Evolutionary conservation across 164 flowering plant genomes (phyloP).

Genomic region (Aristolochia californica): DNA sequence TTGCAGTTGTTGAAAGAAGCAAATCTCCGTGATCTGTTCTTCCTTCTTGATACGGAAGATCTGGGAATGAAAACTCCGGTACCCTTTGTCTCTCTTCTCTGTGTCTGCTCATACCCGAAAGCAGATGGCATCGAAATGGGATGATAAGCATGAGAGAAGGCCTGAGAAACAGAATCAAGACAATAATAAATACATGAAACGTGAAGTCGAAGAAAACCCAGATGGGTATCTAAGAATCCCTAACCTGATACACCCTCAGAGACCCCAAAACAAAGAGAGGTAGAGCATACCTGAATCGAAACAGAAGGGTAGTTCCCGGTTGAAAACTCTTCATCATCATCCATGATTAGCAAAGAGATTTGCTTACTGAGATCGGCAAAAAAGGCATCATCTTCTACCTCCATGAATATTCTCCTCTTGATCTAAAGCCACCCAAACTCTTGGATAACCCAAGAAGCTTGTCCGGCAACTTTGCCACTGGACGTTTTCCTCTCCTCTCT

Average conservation of each 20-base stretch:
- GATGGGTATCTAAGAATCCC: neutral
- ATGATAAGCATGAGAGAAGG: constrained; percentile 20
- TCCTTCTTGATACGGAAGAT: constrained; percentile 49
- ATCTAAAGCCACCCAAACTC: too few species aligned
- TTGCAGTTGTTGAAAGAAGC: constrained; percentile 21
- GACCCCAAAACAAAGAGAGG: too few species aligned
- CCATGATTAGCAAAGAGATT: constrained; percentile 74
- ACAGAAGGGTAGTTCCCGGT: constrained; percentile 29
- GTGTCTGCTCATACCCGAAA: constrained; percentile 26
- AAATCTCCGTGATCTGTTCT: constrained; percentile 39
- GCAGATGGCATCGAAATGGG: constrained; percentile 18
- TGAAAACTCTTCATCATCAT: constrained; percentile 45
- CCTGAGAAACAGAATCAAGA: constrained; percentile 30
- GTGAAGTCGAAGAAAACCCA: too few species aligned
- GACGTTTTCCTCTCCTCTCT: neutral
- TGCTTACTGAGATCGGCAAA: constrained; percentile 72
- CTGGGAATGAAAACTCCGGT: constrained; percentile 89
- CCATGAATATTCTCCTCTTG: too few species aligned
- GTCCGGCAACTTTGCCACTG: neutral
- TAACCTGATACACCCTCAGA: neutral
- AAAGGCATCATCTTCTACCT: constrained; percentile 58
- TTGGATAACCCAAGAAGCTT: neutral
- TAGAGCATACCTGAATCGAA: neutral
- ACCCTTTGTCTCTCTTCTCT: constrained; percentile 57
- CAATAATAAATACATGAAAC: too few species aligned